These are phyloP conservation scores for Periconia sp. DNA, from an alignment of 2,329 filamentous ascomycete species.

Conservation along the genomic window DNA sequence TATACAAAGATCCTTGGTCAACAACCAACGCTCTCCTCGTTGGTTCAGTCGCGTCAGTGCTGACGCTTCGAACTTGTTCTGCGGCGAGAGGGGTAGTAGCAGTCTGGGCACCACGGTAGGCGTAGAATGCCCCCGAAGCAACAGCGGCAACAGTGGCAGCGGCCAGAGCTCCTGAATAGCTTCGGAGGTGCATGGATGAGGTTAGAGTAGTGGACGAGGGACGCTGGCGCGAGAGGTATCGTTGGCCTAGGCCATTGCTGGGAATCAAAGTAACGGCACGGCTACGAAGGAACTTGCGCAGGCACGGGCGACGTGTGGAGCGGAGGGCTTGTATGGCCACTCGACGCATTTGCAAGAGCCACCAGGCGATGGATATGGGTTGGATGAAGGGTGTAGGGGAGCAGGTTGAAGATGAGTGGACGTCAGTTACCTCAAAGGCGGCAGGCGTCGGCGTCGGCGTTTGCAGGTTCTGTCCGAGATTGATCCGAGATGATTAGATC, in stretches of 20 bases:
- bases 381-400: constrained; percentile 8
- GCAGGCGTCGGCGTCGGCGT: background rate
- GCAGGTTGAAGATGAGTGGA: constrained; percentile 6
- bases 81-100: constrained; percentile 17
- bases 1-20: constrained; percentile 86
- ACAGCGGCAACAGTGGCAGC: constrained; percentile 68
- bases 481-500: background rate
- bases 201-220: constrained; percentile 53
- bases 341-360: constrained; percentile 66
- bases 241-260: constrained; percentile 50
- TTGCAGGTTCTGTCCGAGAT: background rate
- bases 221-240: constrained; percentile 46
- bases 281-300: constrained; percentile 61
- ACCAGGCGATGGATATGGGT: constrained; percentile 17
- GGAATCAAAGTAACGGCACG: constrained; percentile 39
- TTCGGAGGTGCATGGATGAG: constrained; percentile 75
- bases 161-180: constrained; percentile 66
- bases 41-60: constrained; percentile 49
- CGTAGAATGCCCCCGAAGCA: constrained; percentile 77
- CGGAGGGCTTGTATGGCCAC: constrained; percentile 68
- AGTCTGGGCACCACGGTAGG: constrained; percentile 55
- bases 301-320: constrained; percentile 66
- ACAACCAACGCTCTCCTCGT: constrained; percentile 74
- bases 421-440: background rate
- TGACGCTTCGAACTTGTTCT: constrained; percentile 38